These are phyloP conservation scores for Remersonia thermophila DNA, from an alignment of 2,329 filamentous ascomycete genomes.

Conservation along the genomic window DNA sequence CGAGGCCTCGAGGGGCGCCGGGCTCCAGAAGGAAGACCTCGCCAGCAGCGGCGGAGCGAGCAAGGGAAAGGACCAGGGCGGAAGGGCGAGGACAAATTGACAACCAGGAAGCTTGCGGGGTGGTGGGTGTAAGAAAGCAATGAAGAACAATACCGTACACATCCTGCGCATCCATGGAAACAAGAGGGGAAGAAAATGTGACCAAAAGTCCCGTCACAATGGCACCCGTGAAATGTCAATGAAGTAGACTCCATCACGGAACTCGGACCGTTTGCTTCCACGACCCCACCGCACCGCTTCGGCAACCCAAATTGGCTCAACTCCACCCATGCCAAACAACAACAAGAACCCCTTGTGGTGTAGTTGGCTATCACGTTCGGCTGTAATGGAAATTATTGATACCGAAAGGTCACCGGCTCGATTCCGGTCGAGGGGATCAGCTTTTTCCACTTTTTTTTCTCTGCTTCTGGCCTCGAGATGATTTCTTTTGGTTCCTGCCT, in stretches of 20 bases:
- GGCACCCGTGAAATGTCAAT: too few species aligned
- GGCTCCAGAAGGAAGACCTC: slow-evolving; percentile 26
- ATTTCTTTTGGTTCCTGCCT: neutral
- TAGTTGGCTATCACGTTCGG: slow-evolving; percentile 11
- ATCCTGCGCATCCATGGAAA: too few species aligned
- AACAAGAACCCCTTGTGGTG: slow-evolving; percentile 7
- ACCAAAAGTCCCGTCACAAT: too few species aligned
- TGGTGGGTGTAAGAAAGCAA: too few species aligned
- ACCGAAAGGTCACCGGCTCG: slow-evolving; percentile 6
- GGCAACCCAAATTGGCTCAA: too few species aligned
- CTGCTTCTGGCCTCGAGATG: neutral
- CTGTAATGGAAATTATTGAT: slow-evolving; percentile 8
- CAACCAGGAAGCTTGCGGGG: too few species aligned
- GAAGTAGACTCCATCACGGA: neutral
- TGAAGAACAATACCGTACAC: too few species aligned
- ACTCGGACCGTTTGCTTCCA: too few species aligned
- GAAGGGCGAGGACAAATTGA: slow-evolving; percentile 3
- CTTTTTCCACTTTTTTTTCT: neutral
- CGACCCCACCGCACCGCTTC: neutral
- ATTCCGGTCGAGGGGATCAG: slow-evolving; percentile 3
- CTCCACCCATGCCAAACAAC: neutral
- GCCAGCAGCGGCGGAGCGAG: slow-evolving; percentile 33
- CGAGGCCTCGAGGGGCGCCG: slow-evolving; percentile 32
- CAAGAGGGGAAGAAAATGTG: too few species aligned
- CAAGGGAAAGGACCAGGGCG: slow-evolving; percentile 32